Evolutionary conservation across 2,329 filamentous ascomycete genomes (phyloP), one percentile per base, ranked within the genome.

Genomic region (Colletotrichum sp.): DNA sequence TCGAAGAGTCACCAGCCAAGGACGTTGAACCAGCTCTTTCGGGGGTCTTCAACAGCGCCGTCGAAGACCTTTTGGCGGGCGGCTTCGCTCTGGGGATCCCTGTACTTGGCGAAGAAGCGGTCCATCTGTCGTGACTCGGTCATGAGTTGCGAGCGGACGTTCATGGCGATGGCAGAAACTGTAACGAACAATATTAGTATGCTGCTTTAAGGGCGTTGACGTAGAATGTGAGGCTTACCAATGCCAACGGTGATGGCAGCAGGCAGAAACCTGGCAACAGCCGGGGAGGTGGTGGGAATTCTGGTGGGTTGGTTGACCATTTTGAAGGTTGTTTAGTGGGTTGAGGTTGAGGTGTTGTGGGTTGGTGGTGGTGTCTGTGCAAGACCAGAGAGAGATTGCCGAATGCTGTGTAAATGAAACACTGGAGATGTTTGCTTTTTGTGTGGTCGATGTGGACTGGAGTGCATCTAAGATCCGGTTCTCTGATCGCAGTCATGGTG

Each of bases 21-120:
- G 30, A 83, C 52, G 78, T 85, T 85, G 78, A 83, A 81, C 27
- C 84, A 70, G 73, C 81, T 85, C 69, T 78, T 83, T 64, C 84
- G 82, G 30, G 84, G 84, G 71, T 85, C 84, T 39, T 79, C 74
- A 16, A 49, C 3, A 67, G 81, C 76, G 27, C 82, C 83, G 1
- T 82, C 81, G 74, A 86, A 86, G 29, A 83, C 79, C 39, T 71
- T 83, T 68, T 76, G 78, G 30, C 84, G 80, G 16, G 80, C 81
- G 7, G 81, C 82, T 69, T 86, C 84, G 73, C 85, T 86, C 75
- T 84, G 77, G 8, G 83, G 77, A 9, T 82, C 85, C 79, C 85
- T 82, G 81, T 86, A 86, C 72, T 83, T 81, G 44, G 82, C 71
- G 75, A 86, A 86, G 77, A 81, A 84, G 55, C 81, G 82, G 76